Percentiles rank a stretch among this genome's conserved stretches.
phyloP scores from a whole-genome alignment of 495 filamentous ascomycete species.

The Penicillium coffeae region DNA sequence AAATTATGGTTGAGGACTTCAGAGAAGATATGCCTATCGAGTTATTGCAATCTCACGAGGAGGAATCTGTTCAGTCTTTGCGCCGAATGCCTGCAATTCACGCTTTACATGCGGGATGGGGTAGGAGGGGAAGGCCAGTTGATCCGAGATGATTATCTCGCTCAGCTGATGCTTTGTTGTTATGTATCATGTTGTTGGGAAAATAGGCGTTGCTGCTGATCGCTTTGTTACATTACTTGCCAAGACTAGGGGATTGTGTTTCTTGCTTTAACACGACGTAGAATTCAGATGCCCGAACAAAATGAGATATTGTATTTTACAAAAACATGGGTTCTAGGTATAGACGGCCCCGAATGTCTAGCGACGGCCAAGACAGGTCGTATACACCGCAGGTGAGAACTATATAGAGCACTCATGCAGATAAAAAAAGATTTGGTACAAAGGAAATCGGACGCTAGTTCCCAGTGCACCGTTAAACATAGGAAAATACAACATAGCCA shows the following conservation, averaged over 20 bases:
- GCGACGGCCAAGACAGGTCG: constrained; percentile 27
- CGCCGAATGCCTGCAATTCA: too few species aligned
- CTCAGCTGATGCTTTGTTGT: too few species aligned
- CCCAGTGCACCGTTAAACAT: constrained; percentile 27
- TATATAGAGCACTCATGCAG: constrained; percentile 30
- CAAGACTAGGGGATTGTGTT: too few species aligned
- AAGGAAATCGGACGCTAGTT: constrained; percentile 31
- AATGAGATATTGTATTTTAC: constrained; percentile 30
- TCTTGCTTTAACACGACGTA: too few species aligned
- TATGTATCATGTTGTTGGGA: too few species aligned
- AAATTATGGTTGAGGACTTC: background rate
- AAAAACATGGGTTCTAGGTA: constrained; percentile 21
- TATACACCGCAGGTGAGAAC: constrained; percentile 24
- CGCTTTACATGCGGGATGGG: too few species aligned
- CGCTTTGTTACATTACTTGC: too few species aligned
- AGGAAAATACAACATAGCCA: constrained; percentile 19
- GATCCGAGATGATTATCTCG: too few species aligned
- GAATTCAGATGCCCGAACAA: constrained; percentile 4
- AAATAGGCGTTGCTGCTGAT: too few species aligned
- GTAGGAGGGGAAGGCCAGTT: too few species aligned
- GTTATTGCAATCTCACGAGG: too few species aligned
- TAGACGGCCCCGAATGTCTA: constrained; percentile 20
- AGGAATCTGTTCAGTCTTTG: too few species aligned
- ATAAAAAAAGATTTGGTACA: constrained; percentile 22
- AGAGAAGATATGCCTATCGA: background rate